Base-by-base conservation (phyloP, 192 early-diverging fungal genomes). In the Rhizophagus sp. region DNA sequence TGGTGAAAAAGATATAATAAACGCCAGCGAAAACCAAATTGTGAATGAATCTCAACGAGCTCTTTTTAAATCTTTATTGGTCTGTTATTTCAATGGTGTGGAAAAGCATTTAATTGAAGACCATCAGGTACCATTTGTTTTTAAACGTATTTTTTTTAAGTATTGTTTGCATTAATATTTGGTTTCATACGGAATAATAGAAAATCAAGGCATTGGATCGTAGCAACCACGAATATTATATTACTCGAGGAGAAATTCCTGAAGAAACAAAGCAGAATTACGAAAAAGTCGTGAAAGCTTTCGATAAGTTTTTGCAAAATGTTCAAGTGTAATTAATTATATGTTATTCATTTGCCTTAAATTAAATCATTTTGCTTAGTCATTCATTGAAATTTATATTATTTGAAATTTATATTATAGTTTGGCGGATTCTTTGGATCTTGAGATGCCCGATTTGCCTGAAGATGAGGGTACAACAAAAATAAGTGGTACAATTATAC, bases 251-350 rank as follows among this genome's bases (percentile, higher is more conserved):
- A 15, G 90, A 95, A 66, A 81, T 96, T 12, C 89, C 88, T 15
- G 96, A 96, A 64, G 95, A 94, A 36, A 88, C 91, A 39, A 91
- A 93, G 75, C 93, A 96, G 69, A 84, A 86, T 57, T 94, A 89
- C 66, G 91, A 96, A 83, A 93, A 93, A 64, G 85, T 82, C 9
- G 82, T 84, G 52, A 94, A 92, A 34, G 70, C 84, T 0, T 95
- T 91, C 79, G 95, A 95, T 69, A 95, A 94, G 76, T 75, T 95
- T 1, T 82, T 88, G 49, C 72, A 67, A 12, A 84, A 85, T 80
- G 83, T 87, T 0, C 85, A 94, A 82, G 83, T 81, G 72, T 85
- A 78, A 83, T 50, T 81, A 11, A 27, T 24, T 57, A 2, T 9
- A 41, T 22, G 52, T 39, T 30, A 12, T 22, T 25, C 1, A 34